Evolutionary conservation across 208 protist species (phyloP).

Genomic region (Acanthamoeba sp.): DNA sequence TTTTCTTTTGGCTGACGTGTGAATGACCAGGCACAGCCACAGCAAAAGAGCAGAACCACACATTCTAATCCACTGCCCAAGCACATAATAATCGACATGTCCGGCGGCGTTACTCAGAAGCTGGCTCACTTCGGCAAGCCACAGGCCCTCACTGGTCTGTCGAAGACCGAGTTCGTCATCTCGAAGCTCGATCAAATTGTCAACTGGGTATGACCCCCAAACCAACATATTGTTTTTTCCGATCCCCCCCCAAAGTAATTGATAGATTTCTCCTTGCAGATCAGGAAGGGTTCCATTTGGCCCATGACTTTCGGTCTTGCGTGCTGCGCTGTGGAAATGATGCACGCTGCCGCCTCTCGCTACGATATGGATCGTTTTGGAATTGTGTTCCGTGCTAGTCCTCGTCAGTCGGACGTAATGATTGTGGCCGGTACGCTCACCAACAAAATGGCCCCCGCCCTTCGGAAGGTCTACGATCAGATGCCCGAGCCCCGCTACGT

Average conservation of each 20-base stretch:
- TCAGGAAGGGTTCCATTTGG: constrained; percentile 95
- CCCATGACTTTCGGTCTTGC: constrained; percentile 98
- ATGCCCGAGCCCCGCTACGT: constrained; percentile 95
- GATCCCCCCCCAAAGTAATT: not conserved
- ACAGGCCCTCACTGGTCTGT: constrained; percentile 33
- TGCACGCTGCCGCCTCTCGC: constrained; percentile 92
- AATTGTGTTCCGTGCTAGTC: constrained; percentile 94
- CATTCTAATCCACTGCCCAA: not conserved
- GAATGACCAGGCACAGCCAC: not conserved
- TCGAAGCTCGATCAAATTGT: constrained; percentile 87
- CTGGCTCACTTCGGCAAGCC: constrained; percentile 31
- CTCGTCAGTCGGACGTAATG: constrained; percentile 98
- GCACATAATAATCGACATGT: not conserved
- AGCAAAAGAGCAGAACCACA: not conserved
- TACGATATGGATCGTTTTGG: constrained; percentile 99
- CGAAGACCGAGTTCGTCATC: constrained; percentile 85
- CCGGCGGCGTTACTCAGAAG: not conserved
- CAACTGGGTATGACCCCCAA: constrained; percentile 90
- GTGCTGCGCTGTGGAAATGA: constrained; percentile 97
- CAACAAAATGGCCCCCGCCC: constrained; percentile 99
- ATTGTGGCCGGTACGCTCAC: constrained; percentile 99
- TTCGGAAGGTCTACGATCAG: constrained; percentile 97
- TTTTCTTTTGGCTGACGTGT: not conserved
- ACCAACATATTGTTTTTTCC: not conserved
- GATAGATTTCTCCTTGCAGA: not conserved